phyloP scores from a whole-genome alignment of 2,329 filamentous ascomycete genomes.

The Claviceps maximensis region DNA sequence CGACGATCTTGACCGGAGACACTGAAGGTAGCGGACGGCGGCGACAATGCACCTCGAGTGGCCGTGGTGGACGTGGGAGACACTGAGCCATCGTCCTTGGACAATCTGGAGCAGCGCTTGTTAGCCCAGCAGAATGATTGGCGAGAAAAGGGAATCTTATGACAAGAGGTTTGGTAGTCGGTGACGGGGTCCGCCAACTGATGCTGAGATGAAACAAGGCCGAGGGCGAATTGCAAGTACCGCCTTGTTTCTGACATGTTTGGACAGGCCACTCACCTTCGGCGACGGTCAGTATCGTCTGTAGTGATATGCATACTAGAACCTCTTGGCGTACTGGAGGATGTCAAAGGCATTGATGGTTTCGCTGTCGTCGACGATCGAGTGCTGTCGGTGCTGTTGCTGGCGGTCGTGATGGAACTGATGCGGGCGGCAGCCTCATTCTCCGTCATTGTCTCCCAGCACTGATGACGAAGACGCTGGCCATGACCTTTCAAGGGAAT shows the following conservation, averaged over 20 bases:
- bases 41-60: slow-evolving; percentile 33
- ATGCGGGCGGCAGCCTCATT: slow-evolving; percentile 51
- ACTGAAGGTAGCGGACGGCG: slow-evolving; percentile 27
- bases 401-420: slow-evolving; percentile 25
- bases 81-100: slow-evolving; percentile 29
- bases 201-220: background rate
- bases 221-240: background rate
- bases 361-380: slow-evolving; percentile 53
- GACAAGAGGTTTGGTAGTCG: background rate
- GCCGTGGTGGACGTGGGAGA: slow-evolving; percentile 35
- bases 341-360: slow-evolving; percentile 24
- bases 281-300: slow-evolving; percentile 30
- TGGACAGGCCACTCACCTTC: slow-evolving; percentile 20
- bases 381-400: slow-evolving; percentile 50
- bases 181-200: background rate
- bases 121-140: background rate
- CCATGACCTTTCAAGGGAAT: slow-evolving; percentile 16
- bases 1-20: slow-evolving; percentile 37
- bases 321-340: slow-evolving; percentile 12
- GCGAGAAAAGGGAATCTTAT: background rate
- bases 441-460: slow-evolving; percentile 48
- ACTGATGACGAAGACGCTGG: slow-evolving; percentile 19
- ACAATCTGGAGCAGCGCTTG: slow-evolving; percentile 11
- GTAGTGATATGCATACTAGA: slow-evolving; percentile 18
- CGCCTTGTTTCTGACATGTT: background rate